A percentile compares a stretch with the other conserved stretches of the same genome.
phyloP scores from a whole-genome alignment of 2,329 filamentous ascomycete genomes.

The Botrytis tulipae region DNA sequence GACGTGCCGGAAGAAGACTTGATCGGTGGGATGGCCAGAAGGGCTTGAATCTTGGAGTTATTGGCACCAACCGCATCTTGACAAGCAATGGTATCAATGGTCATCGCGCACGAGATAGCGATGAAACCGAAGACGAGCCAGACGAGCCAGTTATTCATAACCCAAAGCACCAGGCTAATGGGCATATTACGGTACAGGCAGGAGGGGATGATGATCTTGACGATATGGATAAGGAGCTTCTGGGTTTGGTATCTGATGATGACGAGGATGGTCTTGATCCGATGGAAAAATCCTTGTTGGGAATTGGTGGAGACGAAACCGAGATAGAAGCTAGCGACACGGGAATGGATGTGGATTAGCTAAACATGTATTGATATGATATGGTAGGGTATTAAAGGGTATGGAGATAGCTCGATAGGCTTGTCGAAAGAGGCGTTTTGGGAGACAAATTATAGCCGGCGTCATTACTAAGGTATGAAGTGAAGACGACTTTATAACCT shows the following conservation, averaged over 20 bases:
- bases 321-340: constrained; percentile 38
- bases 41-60: constrained; percentile 33
- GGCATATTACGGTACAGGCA: constrained; percentile 23
- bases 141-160: constrained; percentile 40
- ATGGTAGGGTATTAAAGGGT: constrained; percentile 1
- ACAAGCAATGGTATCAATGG: constrained; percentile 30
- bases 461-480: constrained; percentile 5
- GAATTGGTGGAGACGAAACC: constrained; percentile 37
- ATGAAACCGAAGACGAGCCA: constrained; percentile 40
- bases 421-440: constrained; percentile 17
- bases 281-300: constrained; percentile 44
- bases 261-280: constrained; percentile 47
- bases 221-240: constrained; percentile 53
- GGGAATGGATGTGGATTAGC: constrained; percentile 37
- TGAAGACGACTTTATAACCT: not conserved
- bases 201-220: constrained; percentile 49
- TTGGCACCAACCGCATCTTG: constrained; percentile 35
- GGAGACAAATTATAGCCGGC: not conserved
- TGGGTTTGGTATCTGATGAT: constrained; percentile 48
- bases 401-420: constrained; percentile 15
- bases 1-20: constrained; percentile 63
- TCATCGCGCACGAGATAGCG: constrained; percentile 29
- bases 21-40: constrained; percentile 62
- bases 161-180: constrained; percentile 42
- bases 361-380: constrained; percentile 9